Percentiles rank a stretch among this genome's conserved stretches.
These are phyloP conservation scores for Salix udensis DNA, from an alignment of 345 rosid species.

Conservation along the genomic window DNA sequence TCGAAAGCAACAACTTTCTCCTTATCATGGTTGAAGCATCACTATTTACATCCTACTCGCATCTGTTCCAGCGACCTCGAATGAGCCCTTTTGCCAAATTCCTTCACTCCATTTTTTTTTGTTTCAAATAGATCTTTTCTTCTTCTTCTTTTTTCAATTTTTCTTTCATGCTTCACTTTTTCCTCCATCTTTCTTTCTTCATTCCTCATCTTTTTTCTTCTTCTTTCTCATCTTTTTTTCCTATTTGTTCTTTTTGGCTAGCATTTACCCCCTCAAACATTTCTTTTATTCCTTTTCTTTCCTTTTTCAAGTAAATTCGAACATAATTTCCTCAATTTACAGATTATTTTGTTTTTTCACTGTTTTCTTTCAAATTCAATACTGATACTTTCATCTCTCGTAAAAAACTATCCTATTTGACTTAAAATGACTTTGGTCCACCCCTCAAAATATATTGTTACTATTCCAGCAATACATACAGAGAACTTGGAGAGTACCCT, in stretches of 20 bases:
- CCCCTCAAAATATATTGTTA: conserved; percentile 39
- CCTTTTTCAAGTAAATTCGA: conserved; percentile 8
- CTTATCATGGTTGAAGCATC: conserved; percentile 29
- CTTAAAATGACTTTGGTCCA: conserved; percentile 30
- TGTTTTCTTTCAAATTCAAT: conserved; percentile 1
- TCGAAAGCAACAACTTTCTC: conserved; percentile 19
- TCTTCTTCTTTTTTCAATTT: too few relatives aligned
- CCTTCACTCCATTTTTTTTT: neutral
- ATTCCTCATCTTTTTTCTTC: neutral
- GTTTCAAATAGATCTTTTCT: neutral
- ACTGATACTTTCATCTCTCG: conserved; percentile 12
- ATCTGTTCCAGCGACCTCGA: conserved; percentile 12
- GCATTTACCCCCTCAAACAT: neutral
- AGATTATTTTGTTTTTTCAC: neutral
- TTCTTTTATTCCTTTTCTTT: conserved; percentile 15
- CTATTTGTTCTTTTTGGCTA: conserved; percentile 6
- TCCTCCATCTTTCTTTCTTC: too few relatives aligned
- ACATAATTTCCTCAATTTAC: conserved; percentile 12
- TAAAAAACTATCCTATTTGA: conserved; percentile 31
- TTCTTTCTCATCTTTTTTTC: conserved; percentile 3
- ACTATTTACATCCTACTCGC: conserved; percentile 17
- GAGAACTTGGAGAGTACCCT: conserved; percentile 63
- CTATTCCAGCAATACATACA: conserved; percentile 47
- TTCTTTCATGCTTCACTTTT: neutral
- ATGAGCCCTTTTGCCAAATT: conserved; percentile 7